Conservation (phyloP, 805 yeast species). For the Schwanniomyces pseudopolymorphus region DNA sequence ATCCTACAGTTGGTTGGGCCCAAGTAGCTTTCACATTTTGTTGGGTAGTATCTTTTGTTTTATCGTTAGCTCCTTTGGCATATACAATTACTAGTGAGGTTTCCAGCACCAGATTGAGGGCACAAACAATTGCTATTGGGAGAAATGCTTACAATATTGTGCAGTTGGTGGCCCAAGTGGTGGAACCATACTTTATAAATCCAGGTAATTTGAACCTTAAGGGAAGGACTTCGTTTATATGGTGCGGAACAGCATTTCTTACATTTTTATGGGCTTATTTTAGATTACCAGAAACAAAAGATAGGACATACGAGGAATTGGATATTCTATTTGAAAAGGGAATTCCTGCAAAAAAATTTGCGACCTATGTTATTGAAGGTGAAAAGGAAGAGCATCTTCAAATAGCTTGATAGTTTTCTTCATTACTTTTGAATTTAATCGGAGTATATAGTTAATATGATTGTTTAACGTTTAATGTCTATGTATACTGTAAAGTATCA, state of each 20-base stretch:
- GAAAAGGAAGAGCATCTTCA: not conserved
- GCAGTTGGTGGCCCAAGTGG: constrained; percentile 34
- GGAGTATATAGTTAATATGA: too few species aligned
- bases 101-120: constrained; percentile 38
- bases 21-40: constrained; percentile 20
- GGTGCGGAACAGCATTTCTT: constrained; percentile 35
- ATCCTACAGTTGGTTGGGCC: constrained; percentile 18
- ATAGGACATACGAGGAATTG: constrained; percentile 36
- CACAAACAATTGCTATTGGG: constrained; percentile 39
- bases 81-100: constrained; percentile 34
- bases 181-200: constrained; percentile 51
- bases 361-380: not conserved
- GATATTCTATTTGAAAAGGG: constrained; percentile 30
- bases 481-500: too few species aligned
- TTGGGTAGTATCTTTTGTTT: constrained; percentile 30
- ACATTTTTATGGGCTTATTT: constrained; percentile 18
- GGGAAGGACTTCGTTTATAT: constrained; percentile 49
- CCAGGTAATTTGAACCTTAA: constrained; percentile 46
- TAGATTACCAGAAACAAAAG: constrained; percentile 38
- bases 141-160: constrained; percentile 29
- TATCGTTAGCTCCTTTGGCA: constrained; percentile 17
- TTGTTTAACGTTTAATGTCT: too few species aligned
- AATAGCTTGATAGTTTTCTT: not conserved
- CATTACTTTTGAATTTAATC: too few species aligned
- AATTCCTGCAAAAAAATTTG: not conserved